Base-by-base conservation (phyloP, 768 basidiomycete species). In the Pleurotus ostreatus region DNA sequence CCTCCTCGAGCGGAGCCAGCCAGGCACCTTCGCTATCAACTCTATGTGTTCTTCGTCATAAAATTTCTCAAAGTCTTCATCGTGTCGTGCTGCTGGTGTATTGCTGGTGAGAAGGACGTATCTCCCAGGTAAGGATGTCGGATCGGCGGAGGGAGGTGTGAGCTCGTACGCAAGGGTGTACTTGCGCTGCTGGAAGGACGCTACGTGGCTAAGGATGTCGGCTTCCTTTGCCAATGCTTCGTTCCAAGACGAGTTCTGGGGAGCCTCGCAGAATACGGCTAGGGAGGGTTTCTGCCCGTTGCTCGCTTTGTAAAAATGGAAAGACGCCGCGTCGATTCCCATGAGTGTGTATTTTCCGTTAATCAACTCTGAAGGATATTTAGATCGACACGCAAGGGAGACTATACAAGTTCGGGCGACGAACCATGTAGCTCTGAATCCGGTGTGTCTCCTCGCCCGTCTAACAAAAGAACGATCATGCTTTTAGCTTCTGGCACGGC, bases 1-100 rank as follows among this genome's bases (percentile, higher is more conserved):
- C n/a, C 66, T 55, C 49, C 71, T 60, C 15, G 60, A 59, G 25
- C 70, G 60, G 23, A 68, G 57, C 59, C 68, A 73, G n/a, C 72
- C 71, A 22, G 67, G 66, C 5, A 66, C 64, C 41, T 67, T 66
- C 16, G 61, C 61, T 37, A 70, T 25, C 52, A 65, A 34, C 8
- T 25, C 53, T 18, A 69, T 59, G 55, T 72, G 70, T 44, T 71
- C 68, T 40, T 65, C 65, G 9, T 56, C 58, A 58, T 71, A 73
- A 67, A 68, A 74, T 44, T 55, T 63, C 51, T 68, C 65, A 22
- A 69, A 54, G 2, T 70, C 70, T 7, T 60, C 61, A 39, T 70
- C 69, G 13, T 52, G 60, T 23, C 66, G 63, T 1, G 44, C 30
- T 4, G 55, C 18, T 18, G 60, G 49, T 23, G 46, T 44, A 6